Percentiles rank a stretch among this genome's conserved stretches.
Evolutionary conservation across 2,329 filamentous ascomycete species (phyloP).

Genomic region (Fusarium algeriense): DNA sequence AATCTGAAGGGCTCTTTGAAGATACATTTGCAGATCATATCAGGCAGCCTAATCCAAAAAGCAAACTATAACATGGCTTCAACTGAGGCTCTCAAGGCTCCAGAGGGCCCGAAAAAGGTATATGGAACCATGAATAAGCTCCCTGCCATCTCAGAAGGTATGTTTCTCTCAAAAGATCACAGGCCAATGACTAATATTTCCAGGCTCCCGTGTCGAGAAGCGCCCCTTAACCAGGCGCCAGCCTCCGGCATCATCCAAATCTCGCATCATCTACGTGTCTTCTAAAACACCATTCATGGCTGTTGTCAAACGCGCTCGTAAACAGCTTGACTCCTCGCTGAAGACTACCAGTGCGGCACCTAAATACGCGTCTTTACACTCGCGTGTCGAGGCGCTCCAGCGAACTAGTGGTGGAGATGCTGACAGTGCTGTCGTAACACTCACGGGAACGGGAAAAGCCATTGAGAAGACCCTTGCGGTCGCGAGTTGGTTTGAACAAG

Average conservation of each 20-base stretch:
- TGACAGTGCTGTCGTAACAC: constrained; percentile 59
- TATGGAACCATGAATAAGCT: constrained; percentile 51
- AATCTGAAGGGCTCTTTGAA: too few species aligned
- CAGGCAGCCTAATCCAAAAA: constrained; percentile 28
- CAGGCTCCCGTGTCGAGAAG: constrained; percentile 64
- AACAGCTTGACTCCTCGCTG: constrained; percentile 68
- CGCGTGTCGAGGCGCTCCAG: constrained; percentile 60
- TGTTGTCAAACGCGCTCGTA: constrained; percentile 73
- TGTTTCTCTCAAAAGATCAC: neutral
- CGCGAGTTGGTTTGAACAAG: constrained; percentile 73
- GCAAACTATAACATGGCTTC: constrained; percentile 39
- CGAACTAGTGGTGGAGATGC: constrained; percentile 47
- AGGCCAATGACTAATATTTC: neutral
- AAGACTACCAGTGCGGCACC: constrained; percentile 59
- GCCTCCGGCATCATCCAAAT: constrained; percentile 57
- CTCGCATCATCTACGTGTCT: constrained; percentile 72
- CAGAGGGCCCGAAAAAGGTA: constrained; percentile 10
- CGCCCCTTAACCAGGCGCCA: constrained; percentile 59
- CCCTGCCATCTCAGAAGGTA: constrained; percentile 52
- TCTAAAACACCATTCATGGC: constrained; percentile 75
- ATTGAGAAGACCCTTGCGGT: constrained; percentile 73
- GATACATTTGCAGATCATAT: constrained; percentile 24
- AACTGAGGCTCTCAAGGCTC: constrained; percentile 20
- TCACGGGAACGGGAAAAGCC: constrained; percentile 75
- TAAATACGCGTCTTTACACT: constrained; percentile 59